phyloP scores from a whole-genome alignment of 768 basidiomycete genomes.

The Boletus bicolor region DNA sequence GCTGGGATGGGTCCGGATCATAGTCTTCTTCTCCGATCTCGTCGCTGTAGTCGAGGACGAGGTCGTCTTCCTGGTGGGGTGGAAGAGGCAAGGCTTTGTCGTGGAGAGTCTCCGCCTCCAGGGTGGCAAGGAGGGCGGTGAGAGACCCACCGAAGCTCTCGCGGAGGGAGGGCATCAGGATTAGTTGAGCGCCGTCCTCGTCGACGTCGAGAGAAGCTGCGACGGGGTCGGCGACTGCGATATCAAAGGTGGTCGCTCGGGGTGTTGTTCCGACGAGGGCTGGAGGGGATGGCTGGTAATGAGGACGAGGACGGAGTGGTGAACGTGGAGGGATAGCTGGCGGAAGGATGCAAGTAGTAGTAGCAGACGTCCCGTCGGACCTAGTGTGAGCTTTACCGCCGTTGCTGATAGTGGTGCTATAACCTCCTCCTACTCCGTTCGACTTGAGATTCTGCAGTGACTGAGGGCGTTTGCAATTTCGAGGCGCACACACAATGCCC shows the following conservation, averaged over 20 bases:
- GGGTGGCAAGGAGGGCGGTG: constrained; percentile 28
- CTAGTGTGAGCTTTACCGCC: constrained; percentile 5
- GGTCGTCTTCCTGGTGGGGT: constrained; percentile 25
- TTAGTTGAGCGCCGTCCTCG: constrained; percentile 18
- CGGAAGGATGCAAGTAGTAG: constrained; percentile 9
- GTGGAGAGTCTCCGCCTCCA: constrained; percentile 29
- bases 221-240: background rate
- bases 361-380: constrained; percentile 4
- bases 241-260: constrained; percentile 1
- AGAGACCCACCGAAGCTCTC: constrained; percentile 33
- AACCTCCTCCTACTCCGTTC: constrained; percentile 6
- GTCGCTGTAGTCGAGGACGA: constrained; percentile 20
- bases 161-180: constrained; percentile 30
- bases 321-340: constrained; percentile 31
- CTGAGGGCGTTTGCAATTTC: constrained; percentile 34
- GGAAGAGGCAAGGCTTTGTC: constrained; percentile 33
- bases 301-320: constrained; percentile 32
- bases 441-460: constrained; percentile 29
- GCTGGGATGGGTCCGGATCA: constrained; percentile 24
- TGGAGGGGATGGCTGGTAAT: background rate
- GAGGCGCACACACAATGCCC: constrained; percentile 36
- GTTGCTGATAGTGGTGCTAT: constrained; percentile 12
- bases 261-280: constrained; percentile 17
- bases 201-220: background rate
- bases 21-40: constrained; percentile 29